Percentiles rank a stretch among this genome's conserved stretches.
These are phyloP conservation scores for Neurospora tetraspora DNA, from an alignment of 495 filamentous ascomycete species.

Conservation along the genomic window DNA sequence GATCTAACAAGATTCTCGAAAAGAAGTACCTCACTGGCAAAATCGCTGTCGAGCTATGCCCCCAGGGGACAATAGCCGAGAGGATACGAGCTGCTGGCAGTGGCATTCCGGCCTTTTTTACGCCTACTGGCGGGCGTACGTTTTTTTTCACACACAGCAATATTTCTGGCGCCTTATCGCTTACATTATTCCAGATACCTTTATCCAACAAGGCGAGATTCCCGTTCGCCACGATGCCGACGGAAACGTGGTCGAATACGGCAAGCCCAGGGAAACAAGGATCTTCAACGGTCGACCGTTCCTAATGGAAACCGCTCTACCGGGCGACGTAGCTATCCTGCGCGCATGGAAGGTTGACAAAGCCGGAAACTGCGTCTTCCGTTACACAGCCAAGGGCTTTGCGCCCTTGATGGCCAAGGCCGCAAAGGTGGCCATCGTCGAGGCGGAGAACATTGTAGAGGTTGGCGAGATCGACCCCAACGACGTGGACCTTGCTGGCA, in stretches of 20 bases:
- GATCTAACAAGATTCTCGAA: slow-evolving; percentile 56
- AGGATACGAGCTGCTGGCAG: slow-evolving; percentile 51
- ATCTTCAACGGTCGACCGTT: slow-evolving; percentile 49
- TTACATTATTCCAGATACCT: slow-evolving; percentile 33
- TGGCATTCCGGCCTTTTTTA: slow-evolving; percentile 60
- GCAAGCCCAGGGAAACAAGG: slow-evolving; percentile 45
- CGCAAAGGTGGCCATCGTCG: slow-evolving; percentile 51
- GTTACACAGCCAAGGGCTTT: slow-evolving; percentile 54
- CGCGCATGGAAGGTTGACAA: slow-evolving; percentile 56
- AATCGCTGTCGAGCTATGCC: slow-evolving; percentile 54
- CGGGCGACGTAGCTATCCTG: slow-evolving; percentile 53
- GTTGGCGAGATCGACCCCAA: slow-evolving; percentile 48
- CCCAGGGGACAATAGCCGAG: slow-evolving; percentile 57
- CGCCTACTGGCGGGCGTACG: slow-evolving; percentile 48
- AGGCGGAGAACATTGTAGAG: slow-evolving; percentile 59
- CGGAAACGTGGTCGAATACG: slow-evolving; percentile 43
- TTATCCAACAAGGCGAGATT: slow-evolving; percentile 52
- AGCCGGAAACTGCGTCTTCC: slow-evolving; percentile 54
- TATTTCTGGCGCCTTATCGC: neutral
- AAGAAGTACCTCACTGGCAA: slow-evolving; percentile 50
- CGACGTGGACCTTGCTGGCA: slow-evolving; percentile 50
- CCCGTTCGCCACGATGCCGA: slow-evolving; percentile 42
- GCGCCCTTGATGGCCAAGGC: slow-evolving; percentile 53
- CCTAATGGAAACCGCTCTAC: slow-evolving; percentile 53
- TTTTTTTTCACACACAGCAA: neutral